Evolutionary conservation across 2,329 filamentous ascomycete species (phyloP), one percentile per base, ranked within the genome.

Genomic region (Rasamsonia emersonii): DNA sequence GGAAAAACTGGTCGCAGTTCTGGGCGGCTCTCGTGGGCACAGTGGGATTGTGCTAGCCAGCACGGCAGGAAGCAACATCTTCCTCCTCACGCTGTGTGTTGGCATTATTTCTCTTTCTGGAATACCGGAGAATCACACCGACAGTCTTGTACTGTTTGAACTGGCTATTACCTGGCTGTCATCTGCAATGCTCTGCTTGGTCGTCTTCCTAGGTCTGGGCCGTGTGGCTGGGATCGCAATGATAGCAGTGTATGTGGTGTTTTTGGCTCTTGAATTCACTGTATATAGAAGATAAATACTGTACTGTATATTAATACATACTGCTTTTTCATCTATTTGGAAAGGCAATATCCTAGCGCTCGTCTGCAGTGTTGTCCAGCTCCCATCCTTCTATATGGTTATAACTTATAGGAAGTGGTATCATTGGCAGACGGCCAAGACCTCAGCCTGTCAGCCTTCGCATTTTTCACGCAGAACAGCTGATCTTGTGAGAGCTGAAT

Each of bases 61-160:
- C 26, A 70, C 67, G 3, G 68, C 62, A 0, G 70, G 68, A 4
- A 71, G 68, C 39, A 73, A 73, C 36, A 68, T 73, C 19, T 75
- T 73, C 43, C 50, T 74, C 18, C 50, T 73, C 10, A 64, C 67
- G 2, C 50, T 74, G 3, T 73, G 69, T 42, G 48, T 63, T 10
- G 70, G 51, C 9, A 23, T 54, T 21, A 36, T 54, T 8, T 47
- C 46, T 3, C 23, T 47, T 2, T 28, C 40, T 3, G 39, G 37
- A 9, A 14, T n/a, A 2, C 19, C 28, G 1, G 20, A 30, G 4
- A 10, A 41, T 23, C 9, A 27, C 17, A 18, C 24, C 1, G 45
- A 50, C 31, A 37, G 15, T 1, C 42, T 50, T 32, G 35, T 43
- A 2, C 18, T 46, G 3, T 51, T 53, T 33, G 50, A 53, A 6